phyloP scores from a whole-genome alignment of 2,329 filamentous ascomycete genomes.

The Hymenoscyphus infarciens region DNA sequence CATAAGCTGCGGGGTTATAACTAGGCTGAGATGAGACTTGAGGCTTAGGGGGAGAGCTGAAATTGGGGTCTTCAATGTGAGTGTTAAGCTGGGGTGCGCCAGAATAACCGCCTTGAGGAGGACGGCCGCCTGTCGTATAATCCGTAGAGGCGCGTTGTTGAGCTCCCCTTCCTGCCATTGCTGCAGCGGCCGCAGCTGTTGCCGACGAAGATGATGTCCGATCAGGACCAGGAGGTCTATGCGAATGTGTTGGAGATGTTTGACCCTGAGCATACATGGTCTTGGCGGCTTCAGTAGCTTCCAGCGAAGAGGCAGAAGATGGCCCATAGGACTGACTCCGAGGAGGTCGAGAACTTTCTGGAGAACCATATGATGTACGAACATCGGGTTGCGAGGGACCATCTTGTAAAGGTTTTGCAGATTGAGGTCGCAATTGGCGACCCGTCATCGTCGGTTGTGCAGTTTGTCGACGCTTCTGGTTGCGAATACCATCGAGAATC shows the following conservation, averaged over 20 bases:
- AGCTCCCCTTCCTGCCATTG: slow-evolving; percentile 48
- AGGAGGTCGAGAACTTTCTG: slow-evolving; percentile 30
- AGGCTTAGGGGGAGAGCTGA: slow-evolving; percentile 33
- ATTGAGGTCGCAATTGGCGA: slow-evolving; percentile 29
- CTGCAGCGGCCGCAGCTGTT: slow-evolving; percentile 54
- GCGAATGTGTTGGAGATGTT: slow-evolving; percentile 26
- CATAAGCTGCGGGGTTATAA: slow-evolving; percentile 78
- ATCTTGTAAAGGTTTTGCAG: slow-evolving; percentile 25
- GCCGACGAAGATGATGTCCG: slow-evolving; percentile 49
- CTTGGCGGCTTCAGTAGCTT: slow-evolving; percentile 63
- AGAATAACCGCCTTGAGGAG: slow-evolving; percentile 23
- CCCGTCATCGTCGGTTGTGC: slow-evolving; percentile 29
- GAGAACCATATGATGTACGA: slow-evolving; percentile 31
- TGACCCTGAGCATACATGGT: slow-evolving; percentile 50
- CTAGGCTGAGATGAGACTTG: slow-evolving; percentile 52
- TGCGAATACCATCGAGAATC: slow-evolving; percentile 82
- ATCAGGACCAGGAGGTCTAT: slow-evolving; percentile 49
- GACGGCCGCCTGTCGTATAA: slow-evolving; percentile 24
- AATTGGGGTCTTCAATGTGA: slow-evolving; percentile 23
- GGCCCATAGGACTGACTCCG: slow-evolving; percentile 38
- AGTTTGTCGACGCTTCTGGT: slow-evolving; percentile 64
- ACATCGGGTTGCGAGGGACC: slow-evolving; percentile 19
- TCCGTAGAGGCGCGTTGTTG: slow-evolving; percentile 31
- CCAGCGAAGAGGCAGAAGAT: slow-evolving; percentile 42
- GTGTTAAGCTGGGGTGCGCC: slow-evolving; percentile 21